Base-by-base conservation (phyloP, 208 protist species). In the Phytomonas sp. region DNA sequence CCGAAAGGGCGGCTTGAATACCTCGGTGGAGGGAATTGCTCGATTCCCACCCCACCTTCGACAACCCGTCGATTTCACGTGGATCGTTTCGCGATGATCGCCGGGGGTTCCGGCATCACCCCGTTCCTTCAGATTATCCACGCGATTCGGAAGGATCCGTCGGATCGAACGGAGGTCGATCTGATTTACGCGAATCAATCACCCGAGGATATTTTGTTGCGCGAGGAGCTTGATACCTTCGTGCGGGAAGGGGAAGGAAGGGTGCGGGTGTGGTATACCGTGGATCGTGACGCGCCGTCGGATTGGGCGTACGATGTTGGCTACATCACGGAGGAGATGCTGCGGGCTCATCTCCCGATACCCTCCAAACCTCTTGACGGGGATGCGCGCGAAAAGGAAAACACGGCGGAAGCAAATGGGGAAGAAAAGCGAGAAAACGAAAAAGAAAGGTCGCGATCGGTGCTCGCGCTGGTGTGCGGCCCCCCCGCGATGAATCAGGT, bases 21-120 rank as follows among this genome's bases (percentile, higher is more conserved):
- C 79, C 53, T 81, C 11, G 90, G 88, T 37, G 70, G 85, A 62
- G 76, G 83, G 9, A 26, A 40, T 26, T 73, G 70, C 7, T 30
- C n/a, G 30, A 70, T 87, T 26, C 74, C 60, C 7, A 59, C 63
- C 13, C 53, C 64, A 32, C 46, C 20, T 26, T 23, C 40, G 36
- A 40, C 4, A 9, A 6, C 61, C 13, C 37, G 65, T 30, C 80
- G 70, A n/a, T 31, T 74, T 60, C 67, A 78, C 56, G 77, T 83
- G 29, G 76, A 82, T 60, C 80, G 80, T 36, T 89, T 87, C 68
- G 80, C 82, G 1, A 88, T 90, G 65, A 69, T 94, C 15, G 85
- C 85, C 5, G 91, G 91, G 34, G 91, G 95, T 67, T 94, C 91
- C 3, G 95, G 95, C 61, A 97, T 98, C 78, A 98, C 95, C 17